Base-by-base conservation (phyloP, 345 rosid species). In the Isatis tinctoria region DNA sequence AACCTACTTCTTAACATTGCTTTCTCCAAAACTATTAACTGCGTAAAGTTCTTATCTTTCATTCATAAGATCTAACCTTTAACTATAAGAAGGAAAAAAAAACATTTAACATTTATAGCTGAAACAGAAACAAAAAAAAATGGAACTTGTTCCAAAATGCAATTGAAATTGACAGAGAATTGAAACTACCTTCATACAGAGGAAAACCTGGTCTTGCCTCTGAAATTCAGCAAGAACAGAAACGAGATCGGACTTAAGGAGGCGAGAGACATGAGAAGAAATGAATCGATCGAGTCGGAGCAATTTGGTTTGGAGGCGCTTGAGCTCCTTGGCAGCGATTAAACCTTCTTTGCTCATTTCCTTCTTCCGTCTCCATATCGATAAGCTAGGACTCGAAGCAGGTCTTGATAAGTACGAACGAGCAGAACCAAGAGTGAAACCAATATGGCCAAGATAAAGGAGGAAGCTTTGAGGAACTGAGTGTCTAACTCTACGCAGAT, bases 171-270 rank as follows among this genome's bases (percentile, higher is more conserved):
- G 51, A 39, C 54, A 44, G 24, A 70, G 59, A 30, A 20, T 22
- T 13, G 44, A 2, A 39, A 13, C 1, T 43, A 91, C 99, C 97
- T 90, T 92, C 93, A 88, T 92, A 81, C 85, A 86, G 68, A 95
- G 97, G 71, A 90, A 90, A 12, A 90, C 93, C 74, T 75, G 96
- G 75, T 90, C 90, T 73, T 95, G 97, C 79, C 99, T 84, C 78
- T 94, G 98, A 69, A 92, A 83, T 84, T 95, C 99, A 1, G 85
- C 88, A 18, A 94, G 92, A 70, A 95, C 92, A 51, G 97, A 69
- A 3, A 95, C 79, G 10, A 95, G 86, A 82, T 95, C 97, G 13
- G 99, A 87, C 78, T 83, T 95, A 65, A 92, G 97, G 80, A 95
- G 77, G 52, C 97, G 96, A 77, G 99, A 86, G 35, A 90, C 85